These are phyloP conservation scores for Galerina marginata DNA, from an alignment of 768 basidiomycete genomes.

Conservation along the genomic window DNA sequence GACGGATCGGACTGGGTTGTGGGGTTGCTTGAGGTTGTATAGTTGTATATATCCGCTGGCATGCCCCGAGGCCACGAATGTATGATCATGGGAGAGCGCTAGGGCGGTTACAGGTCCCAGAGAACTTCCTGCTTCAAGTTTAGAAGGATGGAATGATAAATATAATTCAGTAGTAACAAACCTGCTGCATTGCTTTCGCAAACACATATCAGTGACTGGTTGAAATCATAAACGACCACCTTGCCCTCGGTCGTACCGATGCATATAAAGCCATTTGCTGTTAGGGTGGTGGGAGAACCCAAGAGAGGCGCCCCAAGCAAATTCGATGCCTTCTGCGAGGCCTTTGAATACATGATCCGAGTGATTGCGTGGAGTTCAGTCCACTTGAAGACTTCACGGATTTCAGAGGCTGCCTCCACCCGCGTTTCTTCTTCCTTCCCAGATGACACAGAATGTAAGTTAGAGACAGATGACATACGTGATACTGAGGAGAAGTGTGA, in stretches of 20 bases:
- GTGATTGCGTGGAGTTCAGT: constrained; percentile 65
- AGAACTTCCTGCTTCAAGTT: constrained; percentile 50
- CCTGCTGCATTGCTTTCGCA: constrained; percentile 76
- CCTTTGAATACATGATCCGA: constrained; percentile 58
- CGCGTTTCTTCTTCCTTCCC: constrained; percentile 27
- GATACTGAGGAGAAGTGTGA: constrained; percentile 78
- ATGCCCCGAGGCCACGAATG: constrained; percentile 90
- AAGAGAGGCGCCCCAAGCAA: constrained; percentile 61
- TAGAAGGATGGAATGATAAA: constrained; percentile 10
- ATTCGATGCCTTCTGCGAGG: constrained; percentile 63
- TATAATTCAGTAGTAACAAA: constrained; percentile 34
- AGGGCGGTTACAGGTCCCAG: constrained; percentile 87
- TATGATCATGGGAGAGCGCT: constrained; percentile 91
- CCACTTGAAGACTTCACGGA: constrained; percentile 78
- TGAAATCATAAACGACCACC: constrained; percentile 87
- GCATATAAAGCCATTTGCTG: constrained; percentile 88
- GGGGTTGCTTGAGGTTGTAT: constrained; percentile 78
- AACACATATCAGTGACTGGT: constrained; percentile 79
- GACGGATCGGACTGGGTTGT: constrained; percentile 70
- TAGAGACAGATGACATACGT: constrained; percentile 65
- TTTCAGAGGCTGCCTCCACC: constrained; percentile 24
- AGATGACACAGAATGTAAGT: constrained; percentile 40
- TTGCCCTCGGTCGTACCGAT: constrained; percentile 84
- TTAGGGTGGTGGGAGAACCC: constrained; percentile 80
- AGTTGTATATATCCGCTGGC: constrained; percentile 83